A percentile compares a stretch with the other conserved stretches of the same genome.
phyloP scores from a whole-genome alignment of 2,329 filamentous ascomycete species.

The Penicillium decumbens region DNA sequence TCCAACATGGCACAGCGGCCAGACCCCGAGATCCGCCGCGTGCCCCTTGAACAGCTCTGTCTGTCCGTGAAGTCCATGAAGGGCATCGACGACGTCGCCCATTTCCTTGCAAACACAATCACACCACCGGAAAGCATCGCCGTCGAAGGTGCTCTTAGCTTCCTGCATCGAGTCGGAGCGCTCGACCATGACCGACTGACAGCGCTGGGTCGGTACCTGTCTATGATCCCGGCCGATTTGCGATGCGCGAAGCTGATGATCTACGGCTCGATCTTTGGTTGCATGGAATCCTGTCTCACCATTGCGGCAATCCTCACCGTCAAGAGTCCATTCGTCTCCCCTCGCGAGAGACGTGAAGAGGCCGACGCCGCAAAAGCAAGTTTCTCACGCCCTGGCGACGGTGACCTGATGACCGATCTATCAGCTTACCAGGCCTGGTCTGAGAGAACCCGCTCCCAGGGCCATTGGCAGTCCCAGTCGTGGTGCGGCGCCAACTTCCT shows the following conservation, averaged over 20 bases:
- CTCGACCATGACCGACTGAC: constrained; percentile 82
- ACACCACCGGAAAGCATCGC: constrained; percentile 83
- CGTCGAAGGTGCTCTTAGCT: constrained; percentile 75
- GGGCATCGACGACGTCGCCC: constrained; percentile 72
- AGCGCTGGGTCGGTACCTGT: constrained; percentile 85
- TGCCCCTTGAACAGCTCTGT: constrained; percentile 90
- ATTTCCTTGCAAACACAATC: constrained; percentile 77
- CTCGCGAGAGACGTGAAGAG: constrained; percentile 75
- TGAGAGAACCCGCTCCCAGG: constrained; percentile 52
- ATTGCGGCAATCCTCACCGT: constrained; percentile 91
- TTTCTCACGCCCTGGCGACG: constrained; percentile 68
- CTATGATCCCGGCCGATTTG: constrained; percentile 89
- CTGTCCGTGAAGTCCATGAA: constrained; percentile 88
- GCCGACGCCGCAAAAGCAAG: constrained; percentile 69
- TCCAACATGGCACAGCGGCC: constrained; percentile 77
- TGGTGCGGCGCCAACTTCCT: constrained; percentile 88
- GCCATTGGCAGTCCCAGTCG: constrained; percentile 47
- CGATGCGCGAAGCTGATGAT: constrained; percentile 93
- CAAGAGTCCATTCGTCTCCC: constrained; percentile 78
- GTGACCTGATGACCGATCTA: constrained; percentile 84
- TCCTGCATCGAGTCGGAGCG: constrained; percentile 81
- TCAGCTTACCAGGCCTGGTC: constrained; percentile 80
- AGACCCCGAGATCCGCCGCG: constrained; percentile 87
- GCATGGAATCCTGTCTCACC: constrained; percentile 79
- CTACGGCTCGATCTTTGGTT: constrained; percentile 89